Evolutionary conservation across 306 rosid genomes (phyloP).

Genomic region (Rosa multiflora): DNA sequence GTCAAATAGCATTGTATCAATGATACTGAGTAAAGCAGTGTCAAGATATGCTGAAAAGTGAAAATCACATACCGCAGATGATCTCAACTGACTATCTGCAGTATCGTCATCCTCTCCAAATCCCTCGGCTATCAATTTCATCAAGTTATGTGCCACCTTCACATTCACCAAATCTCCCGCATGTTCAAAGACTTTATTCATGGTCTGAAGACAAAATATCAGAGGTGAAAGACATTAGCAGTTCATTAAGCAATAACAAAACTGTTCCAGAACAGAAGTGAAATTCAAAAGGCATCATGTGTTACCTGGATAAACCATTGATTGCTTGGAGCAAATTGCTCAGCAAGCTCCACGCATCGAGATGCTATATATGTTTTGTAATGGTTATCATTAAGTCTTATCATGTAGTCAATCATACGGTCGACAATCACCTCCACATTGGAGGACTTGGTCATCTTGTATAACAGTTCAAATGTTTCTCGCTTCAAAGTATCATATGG

Average conservation of each 20-base stretch:
- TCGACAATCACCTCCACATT: slow-evolving; percentile 98
- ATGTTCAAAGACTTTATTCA: too few relatives aligned
- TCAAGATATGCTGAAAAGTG: too few relatives aligned
- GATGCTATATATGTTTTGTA: slow-evolving; percentile 92
- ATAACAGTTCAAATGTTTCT: slow-evolving; percentile 82
- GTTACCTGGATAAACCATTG: slow-evolving; percentile 97
- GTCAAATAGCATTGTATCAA: too few relatives aligned
- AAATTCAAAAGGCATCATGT: slow-evolving; percentile 13
- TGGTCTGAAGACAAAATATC: slow-evolving; percentile 7
- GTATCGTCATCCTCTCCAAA: too few relatives aligned
- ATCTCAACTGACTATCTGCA: too few relatives aligned
- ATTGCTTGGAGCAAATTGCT: slow-evolving; percentile 95
- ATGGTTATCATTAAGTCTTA: slow-evolving; percentile 83
- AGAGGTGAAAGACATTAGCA: slow-evolving; percentile 10
- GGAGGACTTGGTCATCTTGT: slow-evolving; percentile 95
- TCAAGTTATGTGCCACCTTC: too few relatives aligned
- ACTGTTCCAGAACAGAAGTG: neutral
- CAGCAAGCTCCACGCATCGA: slow-evolving; percentile 94
- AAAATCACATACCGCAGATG: too few relatives aligned
- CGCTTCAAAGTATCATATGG: slow-evolving; percentile 97
- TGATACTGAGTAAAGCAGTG: too few relatives aligned
- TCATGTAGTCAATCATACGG: slow-evolving; percentile 93
- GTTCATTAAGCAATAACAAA: neutral
- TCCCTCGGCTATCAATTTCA: too few relatives aligned
- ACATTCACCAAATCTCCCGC: too few relatives aligned